Conservation (phyloP, 176 grass and related monocot species). For the Elaeis guineensis region DNA sequence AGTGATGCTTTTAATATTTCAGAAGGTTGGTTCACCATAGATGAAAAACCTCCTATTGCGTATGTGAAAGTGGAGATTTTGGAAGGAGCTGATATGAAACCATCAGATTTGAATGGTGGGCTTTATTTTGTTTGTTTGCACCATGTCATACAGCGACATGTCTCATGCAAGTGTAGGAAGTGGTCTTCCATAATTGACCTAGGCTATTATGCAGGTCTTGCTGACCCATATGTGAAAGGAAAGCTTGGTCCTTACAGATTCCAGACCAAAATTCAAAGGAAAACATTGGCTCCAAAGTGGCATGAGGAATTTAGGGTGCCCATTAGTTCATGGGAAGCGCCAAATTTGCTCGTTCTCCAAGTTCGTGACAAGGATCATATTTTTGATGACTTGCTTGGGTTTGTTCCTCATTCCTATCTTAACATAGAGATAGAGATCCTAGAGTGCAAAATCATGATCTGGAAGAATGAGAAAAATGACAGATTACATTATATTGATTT, state of each 20-base stretch:
- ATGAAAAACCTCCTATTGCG: constrained; percentile 80
- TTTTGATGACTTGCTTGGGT: constrained; percentile 94
- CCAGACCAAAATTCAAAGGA: constrained; percentile 72
- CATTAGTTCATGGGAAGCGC: constrained; percentile 70
- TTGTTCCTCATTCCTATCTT: constrained; percentile 12
- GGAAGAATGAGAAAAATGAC: too few species aligned
- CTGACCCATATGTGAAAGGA: constrained; percentile 93
- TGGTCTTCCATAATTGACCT: not conserved
- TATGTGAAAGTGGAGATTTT: constrained; percentile 74
- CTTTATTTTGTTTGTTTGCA: constrained; percentile 21
- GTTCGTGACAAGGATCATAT: constrained; percentile 85
- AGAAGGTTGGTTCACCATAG: constrained; percentile 77
- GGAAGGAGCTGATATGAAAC: constrained; percentile 90
- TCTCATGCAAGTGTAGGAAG: not conserved
- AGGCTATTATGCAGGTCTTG: constrained; percentile 47
- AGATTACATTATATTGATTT: too few species aligned
- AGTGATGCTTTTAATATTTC: constrained; percentile 12
- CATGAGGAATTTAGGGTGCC: constrained; percentile 93
- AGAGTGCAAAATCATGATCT: too few species aligned
- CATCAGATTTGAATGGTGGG: constrained; percentile 87
- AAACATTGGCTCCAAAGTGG: constrained; percentile 81
- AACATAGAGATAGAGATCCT: too few species aligned
- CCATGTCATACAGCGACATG: too few species aligned
- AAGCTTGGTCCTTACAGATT: constrained; percentile 66
- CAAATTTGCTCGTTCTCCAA: constrained; percentile 66